Percentiles rank a stretch among this genome's conserved stretches.
phyloP scores from a whole-genome alignment of 768 basidiomycete genomes.

The Suillus americanus region DNA sequence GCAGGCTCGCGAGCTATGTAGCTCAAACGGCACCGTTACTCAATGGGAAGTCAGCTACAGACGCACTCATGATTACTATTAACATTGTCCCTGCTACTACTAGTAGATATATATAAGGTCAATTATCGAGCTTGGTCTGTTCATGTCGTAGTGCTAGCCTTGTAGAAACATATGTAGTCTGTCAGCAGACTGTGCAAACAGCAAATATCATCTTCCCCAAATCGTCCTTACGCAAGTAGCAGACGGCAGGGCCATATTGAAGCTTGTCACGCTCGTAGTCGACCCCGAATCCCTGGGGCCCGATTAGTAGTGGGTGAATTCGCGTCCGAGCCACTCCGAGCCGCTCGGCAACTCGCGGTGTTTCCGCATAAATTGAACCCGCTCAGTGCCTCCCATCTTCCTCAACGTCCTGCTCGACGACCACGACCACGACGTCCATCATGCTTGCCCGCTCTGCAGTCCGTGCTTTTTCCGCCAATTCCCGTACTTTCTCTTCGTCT shows the following conservation, averaged over 20 bases:
- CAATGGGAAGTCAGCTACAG: too few species aligned
- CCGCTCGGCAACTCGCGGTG: not conserved
- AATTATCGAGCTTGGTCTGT: not conserved
- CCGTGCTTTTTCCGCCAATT: constrained; percentile 52
- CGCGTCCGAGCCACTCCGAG: constrained; percentile 1
- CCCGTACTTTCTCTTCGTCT: constrained; percentile 77
- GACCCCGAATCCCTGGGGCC: too few species aligned
- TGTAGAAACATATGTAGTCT: not conserved
- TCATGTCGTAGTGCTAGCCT: not conserved
- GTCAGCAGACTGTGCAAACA: not conserved
- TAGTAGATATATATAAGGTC: not conserved
- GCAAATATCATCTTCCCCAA: not conserved
- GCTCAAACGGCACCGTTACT: too few species aligned
- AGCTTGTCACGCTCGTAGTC: too few species aligned
- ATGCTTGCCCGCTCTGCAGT: constrained; percentile 71
- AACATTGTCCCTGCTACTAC: not conserved
- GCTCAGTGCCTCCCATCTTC: not conserved
- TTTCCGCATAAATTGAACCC: constrained; percentile 3
- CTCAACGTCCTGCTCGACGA: constrained; percentile 6
- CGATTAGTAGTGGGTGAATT: not conserved
- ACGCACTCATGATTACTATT: too few species aligned
- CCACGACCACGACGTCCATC: constrained; percentile 24
- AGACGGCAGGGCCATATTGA: too few species aligned
- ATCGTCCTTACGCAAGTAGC: too few species aligned
- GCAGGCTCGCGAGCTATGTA: too few species aligned